Evolutionary conservation across 257 asterid species (phyloP).

Genomic region (Ocimum tenuiflorum): DNA sequence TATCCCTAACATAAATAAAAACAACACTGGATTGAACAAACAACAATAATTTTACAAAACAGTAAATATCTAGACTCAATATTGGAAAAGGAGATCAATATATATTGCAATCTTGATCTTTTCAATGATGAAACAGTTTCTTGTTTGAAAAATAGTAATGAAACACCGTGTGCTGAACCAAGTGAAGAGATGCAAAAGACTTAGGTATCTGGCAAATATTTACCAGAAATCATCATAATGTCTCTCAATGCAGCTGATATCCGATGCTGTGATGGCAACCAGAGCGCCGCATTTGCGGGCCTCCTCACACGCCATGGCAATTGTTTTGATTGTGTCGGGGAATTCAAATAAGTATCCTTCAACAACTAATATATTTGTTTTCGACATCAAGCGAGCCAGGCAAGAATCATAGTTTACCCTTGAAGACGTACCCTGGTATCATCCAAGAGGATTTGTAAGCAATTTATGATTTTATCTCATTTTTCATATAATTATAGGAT

Average conservation of each 20-base stretch:
- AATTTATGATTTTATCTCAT: constrained; percentile 1
- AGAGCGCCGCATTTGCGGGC: constrained; percentile 85
- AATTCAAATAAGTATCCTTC: constrained; percentile 96
- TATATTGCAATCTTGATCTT: not conserved
- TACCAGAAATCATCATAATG: constrained; percentile 96
- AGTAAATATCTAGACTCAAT: not conserved
- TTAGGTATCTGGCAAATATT: not conserved
- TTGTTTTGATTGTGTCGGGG: constrained; percentile 83
- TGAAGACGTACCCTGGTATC: constrained; percentile 81
- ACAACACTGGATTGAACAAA: not conserved
- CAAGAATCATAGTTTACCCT: constrained; percentile 57
- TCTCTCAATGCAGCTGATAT: constrained; percentile 83
- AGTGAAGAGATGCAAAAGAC: not conserved
- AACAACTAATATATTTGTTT: constrained; percentile 73
- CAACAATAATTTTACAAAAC: not conserved
- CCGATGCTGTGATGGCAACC: constrained; percentile 95
- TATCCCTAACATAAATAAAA: constrained; percentile 45
- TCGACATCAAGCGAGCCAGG: constrained; percentile 64
- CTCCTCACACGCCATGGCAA: constrained; percentile 74
- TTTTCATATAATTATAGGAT: not conserved
- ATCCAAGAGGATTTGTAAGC: constrained; percentile 19
- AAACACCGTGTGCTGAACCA: not conserved
- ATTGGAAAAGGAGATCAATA: not conserved
- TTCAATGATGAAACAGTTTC: too few relatives aligned
- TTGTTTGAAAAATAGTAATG: too few relatives aligned